Evolutionary conservation across 2,329 filamentous ascomycete genomes (phyloP).

Genomic region (Botrytis fragariae): DNA sequence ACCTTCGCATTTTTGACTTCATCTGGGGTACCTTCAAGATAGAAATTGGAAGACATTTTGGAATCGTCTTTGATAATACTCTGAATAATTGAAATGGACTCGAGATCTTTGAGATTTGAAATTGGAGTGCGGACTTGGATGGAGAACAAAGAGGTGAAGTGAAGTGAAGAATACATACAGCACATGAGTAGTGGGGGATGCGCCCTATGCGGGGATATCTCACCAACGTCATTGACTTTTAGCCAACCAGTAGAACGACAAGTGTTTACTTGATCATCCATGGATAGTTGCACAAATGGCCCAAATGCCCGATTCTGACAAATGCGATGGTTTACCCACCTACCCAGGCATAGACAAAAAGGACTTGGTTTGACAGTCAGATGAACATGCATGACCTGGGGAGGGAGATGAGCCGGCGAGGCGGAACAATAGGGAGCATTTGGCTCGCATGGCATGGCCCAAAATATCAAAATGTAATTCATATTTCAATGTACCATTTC

Average conservation of each 20-base stretch:
- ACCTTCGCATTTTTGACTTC: conserved; percentile 29
- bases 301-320: neutral
- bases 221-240: conserved; percentile 1
- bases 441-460: neutral
- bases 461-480: neutral
- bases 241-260: neutral
- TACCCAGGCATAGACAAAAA: neutral
- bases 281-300: neutral
- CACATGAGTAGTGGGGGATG: neutral
- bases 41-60: conserved; percentile 20
- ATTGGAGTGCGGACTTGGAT: neutral
- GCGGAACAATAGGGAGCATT: neutral
- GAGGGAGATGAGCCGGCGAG: neutral
- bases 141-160: neutral
- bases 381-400: neutral
- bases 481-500: neutral
- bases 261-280: neutral
- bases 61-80: neutral
- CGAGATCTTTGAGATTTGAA: neutral
- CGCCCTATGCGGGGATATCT: neutral
- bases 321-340: neutral
- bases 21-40: conserved; percentile 23
- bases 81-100: neutral
- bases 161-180: neutral
- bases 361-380: neutral